Conservation (phyloP, 495 filamentous ascomycete genomes). For the Penicillium atrosanguineum region DNA sequence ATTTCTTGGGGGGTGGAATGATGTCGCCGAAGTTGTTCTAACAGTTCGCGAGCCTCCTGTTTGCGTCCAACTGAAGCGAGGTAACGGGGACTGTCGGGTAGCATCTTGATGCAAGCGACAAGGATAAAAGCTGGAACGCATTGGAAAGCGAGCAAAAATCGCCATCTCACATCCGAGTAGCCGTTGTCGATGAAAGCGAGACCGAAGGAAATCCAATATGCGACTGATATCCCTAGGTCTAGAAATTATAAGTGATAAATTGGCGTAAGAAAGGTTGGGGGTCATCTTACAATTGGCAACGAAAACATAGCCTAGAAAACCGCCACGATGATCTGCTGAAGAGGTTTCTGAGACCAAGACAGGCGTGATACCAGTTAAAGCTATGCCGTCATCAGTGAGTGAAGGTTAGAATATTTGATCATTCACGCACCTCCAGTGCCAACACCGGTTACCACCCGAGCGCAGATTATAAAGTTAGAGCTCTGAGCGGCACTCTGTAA, state of each 20-base stretch:
- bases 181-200: conserved; percentile 51
- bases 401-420: conserved; percentile 4
- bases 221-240: conserved; percentile 59
- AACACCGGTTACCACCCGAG: conserved; percentile 54
- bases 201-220: conserved; percentile 63
- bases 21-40: conserved; percentile 26
- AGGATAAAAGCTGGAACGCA: conserved; percentile 53
- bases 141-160: conserved; percentile 55
- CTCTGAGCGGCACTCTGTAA: conserved; percentile 50
- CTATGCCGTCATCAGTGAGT: conserved; percentile 15
- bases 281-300: conserved; percentile 47
- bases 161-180: conserved; percentile 51
- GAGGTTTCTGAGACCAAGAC: conserved; percentile 52
- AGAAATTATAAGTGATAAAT: conserved; percentile 5
- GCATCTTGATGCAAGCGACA: conserved; percentile 44
- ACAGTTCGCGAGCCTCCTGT: conserved; percentile 38
- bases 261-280: background rate
- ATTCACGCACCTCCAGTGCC: conserved; percentile 45
- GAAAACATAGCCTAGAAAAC: conserved; percentile 51
- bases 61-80: conserved; percentile 36
- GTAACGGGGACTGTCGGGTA: conserved; percentile 50
- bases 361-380: conserved; percentile 51
- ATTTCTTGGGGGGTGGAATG: conserved; percentile 26
- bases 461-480: conserved; percentile 54
- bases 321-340: conserved; percentile 45